Evolutionary conservation across 2,329 filamentous ascomycete genomes (phyloP), one percentile per base, ranked within the genome.

Genomic region (Colletotrichum cordylinicola): DNA sequence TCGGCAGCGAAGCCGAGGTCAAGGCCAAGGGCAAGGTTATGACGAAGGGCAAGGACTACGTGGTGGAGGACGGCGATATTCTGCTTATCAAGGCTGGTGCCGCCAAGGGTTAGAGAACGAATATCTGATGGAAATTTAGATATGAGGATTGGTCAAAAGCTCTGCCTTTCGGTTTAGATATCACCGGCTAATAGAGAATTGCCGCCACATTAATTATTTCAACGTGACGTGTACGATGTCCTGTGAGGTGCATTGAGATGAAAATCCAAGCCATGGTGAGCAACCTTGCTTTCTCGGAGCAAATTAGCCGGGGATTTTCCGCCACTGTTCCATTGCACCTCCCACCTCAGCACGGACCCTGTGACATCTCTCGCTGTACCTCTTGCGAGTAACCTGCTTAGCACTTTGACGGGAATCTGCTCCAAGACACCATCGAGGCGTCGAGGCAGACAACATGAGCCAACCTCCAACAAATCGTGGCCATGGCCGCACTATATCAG

Each of bases 21-120:
- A 98, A 96, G 90, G 92, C 96, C 31, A 96, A 96, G 86, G 97
- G 97, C 82, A 99, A 99, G 90, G 86, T 99, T 79, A 95, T 98
- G 93, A 98, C 96, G 75, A 99, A 99, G 91, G 97, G 97, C 83
- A 98, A 98, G 89, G 96, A 98, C 67, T 98, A 99, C 85, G 91
- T 96, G 8, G 92, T 97, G 13, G 93, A 96, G 84, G 95, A 98
- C 82, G 95, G 95, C 66, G 95, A 93, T 79, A 93, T 93, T 80
- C 84, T 98, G 80, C 91, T 98, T 81, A 96, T 98, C 90, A 98
- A 98, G 91, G 94, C 94, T 37, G 94, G 94, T 87, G 94, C 94
- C 68, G 94, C 94, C 80, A 96, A 96, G 90, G 87, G 88, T 78
- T 94, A 87, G 85, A 66, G 72, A 72, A 67, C 55, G 52, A 77